Evolutionary conservation across 208 protist species (phyloP), one percentile per base, ranked within the genome.

Genomic region (Leishmania lainsoni): DNA sequence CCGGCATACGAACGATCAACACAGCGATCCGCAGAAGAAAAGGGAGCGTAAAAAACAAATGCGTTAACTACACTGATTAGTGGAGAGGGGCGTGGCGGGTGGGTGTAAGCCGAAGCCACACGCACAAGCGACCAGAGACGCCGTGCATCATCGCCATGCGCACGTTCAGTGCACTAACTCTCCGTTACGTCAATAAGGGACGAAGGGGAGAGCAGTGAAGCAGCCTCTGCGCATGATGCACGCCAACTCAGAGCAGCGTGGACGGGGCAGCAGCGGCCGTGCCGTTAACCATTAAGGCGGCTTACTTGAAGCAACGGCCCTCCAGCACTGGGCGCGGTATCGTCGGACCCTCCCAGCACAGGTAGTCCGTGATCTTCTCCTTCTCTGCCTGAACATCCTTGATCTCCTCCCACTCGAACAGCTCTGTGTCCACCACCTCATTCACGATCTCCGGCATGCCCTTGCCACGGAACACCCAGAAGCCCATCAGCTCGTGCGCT

Each of bases 401-500:
- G 83, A 94, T 94, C 89, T 94, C 89, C 77, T 85, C 84, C 90
- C 90, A 94, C 56, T 89, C 87, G 63, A 94, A 93, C 78, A 93
- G 84, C 89, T 96, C 92, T 73, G 91, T 94, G 83, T 96, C 92
- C 78, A 90, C 90, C 72, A 94, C 92, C 17, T 92, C 90, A 63
- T 58, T 73, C 81, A 96, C 89, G 63, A 96, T 91, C 83, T 90
- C 90, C 42, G 92, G 92, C 90, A 96, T 93, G 80, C 92, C 90
- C 87, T 91, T 87, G 75, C 92, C 90, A 75, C 92, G 92, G 89
- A 96, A 93, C 73, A 96, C 84, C 92, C 92, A 96, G 79, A 96
- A 76, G 42, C 74, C 90, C 42, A 92, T 87, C 49, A 96, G 83
- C 83, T 96, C 92, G 84, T 96, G 92, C 82, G 89, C 73, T 63